Evolutionary conservation across 2,329 filamentous ascomycete species (phyloP), one percentile per base, ranked within the genome.

Genomic region (Pleoardoris graminearum): DNA sequence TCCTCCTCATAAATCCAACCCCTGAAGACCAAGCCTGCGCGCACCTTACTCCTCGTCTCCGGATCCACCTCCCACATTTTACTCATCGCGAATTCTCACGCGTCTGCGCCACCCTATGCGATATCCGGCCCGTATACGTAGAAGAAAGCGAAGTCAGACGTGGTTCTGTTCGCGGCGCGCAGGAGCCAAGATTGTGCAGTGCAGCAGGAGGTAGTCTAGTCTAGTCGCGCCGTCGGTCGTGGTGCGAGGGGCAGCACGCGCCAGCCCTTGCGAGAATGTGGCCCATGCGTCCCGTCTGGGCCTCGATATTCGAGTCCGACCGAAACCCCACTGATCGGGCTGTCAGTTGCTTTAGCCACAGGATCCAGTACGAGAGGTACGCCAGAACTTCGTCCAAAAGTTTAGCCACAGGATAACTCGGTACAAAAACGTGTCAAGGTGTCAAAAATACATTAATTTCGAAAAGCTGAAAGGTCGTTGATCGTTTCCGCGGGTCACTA

Each of bases 11-110:
- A n/a, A n/a, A n/a, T n/a, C 5, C 25, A 27, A 27, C 25, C 25
- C 25, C 25, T 6, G 5, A 10, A 10, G 25, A 27, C 16, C 33
- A 58, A 29, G 25, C 33, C 47, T 38, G 27, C 25, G 54, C 72
- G 65, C 78, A 95, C 92, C 85, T 97, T 97, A 71, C 89, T 91
- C 77, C 91, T 86, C 57, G 93, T 97, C 81, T 97, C 93, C 43
- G 94, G 94, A 76, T 99, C 94, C 62, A 99, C 91, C 79, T 99
- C 94, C 94, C 94, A 99, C 89, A 96, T 93, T 77, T 92, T 93
- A 70, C 76, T 78, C 77, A 79, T 79, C 38, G 56, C 67, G 69
- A 51, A 53, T 46, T n/a, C 8, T 42, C 10, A 21, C 19, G 32
- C 48, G 51, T 41, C 42, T 55, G 49, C 45, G 48, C 36, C 30